phyloP scores from a whole-genome alignment of 257 asterid genomes.

The Scutellaria minor region DNA sequence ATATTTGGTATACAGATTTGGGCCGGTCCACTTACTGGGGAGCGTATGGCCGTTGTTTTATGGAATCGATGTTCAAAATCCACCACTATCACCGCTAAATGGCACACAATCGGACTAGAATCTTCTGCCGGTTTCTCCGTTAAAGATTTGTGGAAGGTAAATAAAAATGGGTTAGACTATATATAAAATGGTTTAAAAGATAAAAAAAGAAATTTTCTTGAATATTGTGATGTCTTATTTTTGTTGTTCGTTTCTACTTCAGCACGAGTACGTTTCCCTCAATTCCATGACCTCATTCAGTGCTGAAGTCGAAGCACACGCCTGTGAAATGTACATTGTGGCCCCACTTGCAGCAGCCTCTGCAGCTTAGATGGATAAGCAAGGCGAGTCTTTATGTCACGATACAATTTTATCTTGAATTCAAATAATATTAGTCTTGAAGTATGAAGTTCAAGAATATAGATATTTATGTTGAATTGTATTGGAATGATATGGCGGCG shows the following conservation, averaged over 20 bases:
- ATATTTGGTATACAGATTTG: slow-evolving; percentile 50
- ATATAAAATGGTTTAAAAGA: no score
- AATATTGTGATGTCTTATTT: background rate
- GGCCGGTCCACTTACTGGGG: slow-evolving; percentile 71
- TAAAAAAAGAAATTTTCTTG: no score
- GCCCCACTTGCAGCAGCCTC: slow-evolving; percentile 43
- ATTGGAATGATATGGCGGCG: background rate
- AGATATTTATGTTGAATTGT: background rate
- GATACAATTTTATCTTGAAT: background rate
- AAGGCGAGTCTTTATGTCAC: background rate
- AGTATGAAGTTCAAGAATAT: background rate
- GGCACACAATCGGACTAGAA: slow-evolving; percentile 60
- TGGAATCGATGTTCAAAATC: slow-evolving; percentile 70
- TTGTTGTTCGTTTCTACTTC: slow-evolving; percentile 29
- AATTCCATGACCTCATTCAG: slow-evolving; percentile 49
- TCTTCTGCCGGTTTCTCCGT: slow-evolving; percentile 58
- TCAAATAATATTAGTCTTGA: background rate
- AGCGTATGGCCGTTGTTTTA: slow-evolving; percentile 55
- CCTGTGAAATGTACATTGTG: slow-evolving; percentile 62
- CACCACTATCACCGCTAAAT: slow-evolving; percentile 53
- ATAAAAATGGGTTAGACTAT: no score
- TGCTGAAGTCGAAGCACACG: slow-evolving; percentile 59
- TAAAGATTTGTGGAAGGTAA: slow-evolving; percentile 73
- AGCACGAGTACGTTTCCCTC: slow-evolving; percentile 61
- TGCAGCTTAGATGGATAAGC: background rate